These are phyloP conservation scores for Talaromyces ruber DNA, from an alignment of 495 filamentous ascomycete genomes.

Conservation along the genomic window DNA sequence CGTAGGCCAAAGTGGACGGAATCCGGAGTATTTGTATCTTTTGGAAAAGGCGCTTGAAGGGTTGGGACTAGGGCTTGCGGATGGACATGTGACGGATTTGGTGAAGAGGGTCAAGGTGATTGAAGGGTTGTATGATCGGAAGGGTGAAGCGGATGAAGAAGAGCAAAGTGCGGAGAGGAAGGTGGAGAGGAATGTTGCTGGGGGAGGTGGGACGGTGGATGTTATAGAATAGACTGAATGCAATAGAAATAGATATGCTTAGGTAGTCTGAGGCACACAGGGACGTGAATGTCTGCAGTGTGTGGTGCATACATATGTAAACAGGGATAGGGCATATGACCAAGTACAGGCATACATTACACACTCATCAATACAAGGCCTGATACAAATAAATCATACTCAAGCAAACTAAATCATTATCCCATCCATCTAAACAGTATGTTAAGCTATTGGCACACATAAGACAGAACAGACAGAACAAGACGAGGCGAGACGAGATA, in stretches of 20 bases:
- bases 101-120: constrained; percentile 36
- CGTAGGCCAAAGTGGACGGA: constrained; percentile 78
- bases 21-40: constrained; percentile 81
- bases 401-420: not conserved
- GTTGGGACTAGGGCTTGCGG: constrained; percentile 68
- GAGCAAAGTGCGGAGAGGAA: constrained; percentile 31
- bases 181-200: constrained; percentile 19
- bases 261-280: not conserved
- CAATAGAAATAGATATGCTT: not conserved
- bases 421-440: not conserved
- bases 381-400: not conserved
- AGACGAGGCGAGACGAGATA: not conserved
- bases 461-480: not conserved
- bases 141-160: constrained; percentile 17
- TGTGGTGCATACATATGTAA: not conserved
- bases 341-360: not conserved
- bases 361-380: not conserved
- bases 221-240: not conserved
- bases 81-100: constrained; percentile 66
- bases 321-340: not conserved
- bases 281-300: not conserved
- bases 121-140: constrained; percentile 14
- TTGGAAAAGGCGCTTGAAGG: constrained; percentile 70
- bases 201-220: not conserved
- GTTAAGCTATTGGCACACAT: not conserved